These are phyloP conservation scores for Mycena rebaudengoi DNA, from an alignment of 768 basidiomycete genomes.

Conservation along the genomic window DNA sequence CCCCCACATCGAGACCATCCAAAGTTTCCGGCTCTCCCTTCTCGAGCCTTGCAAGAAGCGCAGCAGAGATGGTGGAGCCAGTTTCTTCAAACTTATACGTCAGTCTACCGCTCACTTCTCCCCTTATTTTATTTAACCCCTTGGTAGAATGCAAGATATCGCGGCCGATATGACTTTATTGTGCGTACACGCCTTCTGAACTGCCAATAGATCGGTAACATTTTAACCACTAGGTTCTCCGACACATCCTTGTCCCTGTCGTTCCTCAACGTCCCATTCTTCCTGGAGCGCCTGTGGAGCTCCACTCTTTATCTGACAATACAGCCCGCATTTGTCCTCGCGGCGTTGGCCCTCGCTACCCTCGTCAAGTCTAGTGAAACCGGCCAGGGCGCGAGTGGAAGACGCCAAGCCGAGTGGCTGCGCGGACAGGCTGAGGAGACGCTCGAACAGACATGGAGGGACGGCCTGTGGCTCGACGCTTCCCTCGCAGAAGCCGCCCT, in stretches of 20 bases:
- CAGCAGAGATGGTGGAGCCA: slow-evolving; percentile 26
- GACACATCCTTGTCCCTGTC: slow-evolving; percentile 40
- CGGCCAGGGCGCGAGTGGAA: slow-evolving; percentile 50
- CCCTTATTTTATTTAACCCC: background rate
- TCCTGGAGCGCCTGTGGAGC: slow-evolving; percentile 51
- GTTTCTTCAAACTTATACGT: slow-evolving; percentile 21
- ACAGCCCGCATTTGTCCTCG: slow-evolving; percentile 60
- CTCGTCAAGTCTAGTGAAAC: slow-evolving; percentile 61
- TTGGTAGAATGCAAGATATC: slow-evolving; percentile 20
- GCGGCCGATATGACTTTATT: slow-evolving; percentile 19
- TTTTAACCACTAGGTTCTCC: background rate
- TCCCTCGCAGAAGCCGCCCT: slow-evolving; percentile 62
- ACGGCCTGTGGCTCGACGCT: slow-evolving; percentile 51
- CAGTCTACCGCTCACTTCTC: background rate
- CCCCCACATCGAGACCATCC: slow-evolving; percentile 2
- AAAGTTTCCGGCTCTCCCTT: slow-evolving; percentile 15
- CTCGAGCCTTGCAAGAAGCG: slow-evolving; percentile 7
- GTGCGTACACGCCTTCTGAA: background rate
- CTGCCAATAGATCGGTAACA: background rate
- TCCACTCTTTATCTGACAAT: slow-evolving; percentile 47
- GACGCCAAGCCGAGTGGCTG: slow-evolving; percentile 51
- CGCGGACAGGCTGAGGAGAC: slow-evolving; percentile 54
- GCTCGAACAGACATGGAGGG: slow-evolving; percentile 52
- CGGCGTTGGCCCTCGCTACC: slow-evolving; percentile 58
- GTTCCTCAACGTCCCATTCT: slow-evolving; percentile 52